Base-by-base conservation (phyloP, 2,329 filamentous ascomycete genomes). In the Exserohilum rostratum region DNA sequence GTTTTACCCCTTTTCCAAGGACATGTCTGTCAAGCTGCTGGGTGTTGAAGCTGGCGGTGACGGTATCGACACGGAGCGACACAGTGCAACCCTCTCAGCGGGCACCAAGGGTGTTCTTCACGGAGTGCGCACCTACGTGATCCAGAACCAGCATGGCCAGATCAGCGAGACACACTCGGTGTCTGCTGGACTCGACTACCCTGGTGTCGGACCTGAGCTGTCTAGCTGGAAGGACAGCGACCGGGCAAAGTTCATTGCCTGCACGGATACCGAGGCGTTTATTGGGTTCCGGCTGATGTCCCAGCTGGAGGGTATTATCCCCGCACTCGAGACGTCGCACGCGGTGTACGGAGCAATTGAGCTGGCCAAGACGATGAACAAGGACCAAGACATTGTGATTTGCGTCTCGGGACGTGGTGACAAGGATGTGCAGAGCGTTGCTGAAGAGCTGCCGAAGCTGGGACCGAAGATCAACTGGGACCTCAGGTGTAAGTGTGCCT, bases 381-480 rank as follows among this genome's bases (percentile, higher is more conserved):
- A 92, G 80, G 92, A 85, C 47, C 80, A 97, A 78, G 92, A 98
- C 70, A 80, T 99, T 25, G 93, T 99, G 55, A 93, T 99, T 60
- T 98, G 93, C 78, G 76, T 99, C 33, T 96, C 90, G 71, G 95
- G 95, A 7, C 83, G 95, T 66, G 95, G 95, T 60, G 95, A 99
- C 78, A 99, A 99, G 86, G 95, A 99, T 72, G 95, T 99, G 55
- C 93, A 99, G 85, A 96, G 91, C 69, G 93, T 99, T 46, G 95
- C 95, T 0, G 95, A 99, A 71, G 91, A 96, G 78, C 79, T 99
- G 71, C 93, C 93, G 15, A 90, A 84, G 65, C 77, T 99, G 58
- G 93, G 95, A 0, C 95, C 95, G 6, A 82, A 89, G 81, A 98
- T 99, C 76, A 91, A 83, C 43, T 88, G 85, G 85, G 85, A 87